Conservation (phyloP, 73 alveolate genomes). For the Paramecium octaurelia region DNA sequence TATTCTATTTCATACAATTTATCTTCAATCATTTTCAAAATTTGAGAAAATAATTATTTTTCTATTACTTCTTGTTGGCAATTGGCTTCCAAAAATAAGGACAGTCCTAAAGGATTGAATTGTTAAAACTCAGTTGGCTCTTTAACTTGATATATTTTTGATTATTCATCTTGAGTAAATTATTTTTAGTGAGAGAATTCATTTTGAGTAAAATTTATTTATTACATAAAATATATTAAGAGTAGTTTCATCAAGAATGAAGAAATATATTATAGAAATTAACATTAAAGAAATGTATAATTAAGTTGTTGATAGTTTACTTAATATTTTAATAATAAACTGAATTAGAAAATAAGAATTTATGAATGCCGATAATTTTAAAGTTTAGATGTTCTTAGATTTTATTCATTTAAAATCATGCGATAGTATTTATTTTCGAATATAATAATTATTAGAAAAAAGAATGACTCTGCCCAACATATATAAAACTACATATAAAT, state of each 20-base stretch:
- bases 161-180: neutral
- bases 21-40: neutral
- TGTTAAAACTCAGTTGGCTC: neutral
- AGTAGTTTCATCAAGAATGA: neutral
- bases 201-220: neutral
- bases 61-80: neutral
- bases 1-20: neutral
- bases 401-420: too few relatives aligned
- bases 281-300: too few relatives aligned
- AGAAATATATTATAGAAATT: neutral
- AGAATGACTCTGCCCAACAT: too few relatives aligned
- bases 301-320: too few relatives aligned
- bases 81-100: neutral
- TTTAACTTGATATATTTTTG: neutral
- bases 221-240: neutral
- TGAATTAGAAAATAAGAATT: too few relatives aligned
- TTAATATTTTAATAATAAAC: too few relatives aligned
- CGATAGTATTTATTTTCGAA: too few relatives aligned
- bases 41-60: neutral
- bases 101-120: constrained; percentile 17
- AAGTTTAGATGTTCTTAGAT: too few relatives aligned
- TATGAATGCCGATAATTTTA: too few relatives aligned
- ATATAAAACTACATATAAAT: too few relatives aligned
- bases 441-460: too few relatives aligned
- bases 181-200: neutral